phyloP scores from a whole-genome alignment of 2,329 filamentous ascomycete species.

The Pestalotiopsis sp. region DNA sequence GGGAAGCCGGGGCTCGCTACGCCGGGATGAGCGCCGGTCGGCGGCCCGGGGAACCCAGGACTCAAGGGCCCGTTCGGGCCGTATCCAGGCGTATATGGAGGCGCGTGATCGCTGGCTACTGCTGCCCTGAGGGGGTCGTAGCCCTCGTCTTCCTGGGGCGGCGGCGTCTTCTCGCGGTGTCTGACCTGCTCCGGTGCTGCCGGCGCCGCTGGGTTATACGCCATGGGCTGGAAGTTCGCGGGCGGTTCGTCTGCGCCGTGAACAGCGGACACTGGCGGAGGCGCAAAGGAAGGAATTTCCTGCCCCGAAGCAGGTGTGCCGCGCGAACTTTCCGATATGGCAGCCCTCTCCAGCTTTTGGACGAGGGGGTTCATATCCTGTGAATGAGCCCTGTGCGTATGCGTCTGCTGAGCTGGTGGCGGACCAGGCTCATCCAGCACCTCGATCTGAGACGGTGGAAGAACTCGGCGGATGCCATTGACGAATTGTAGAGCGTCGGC shows the following conservation, averaged over 20 bases:
- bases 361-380: constrained; percentile 68
- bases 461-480: constrained; percentile 66
- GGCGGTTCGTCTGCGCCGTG: constrained; percentile 33
- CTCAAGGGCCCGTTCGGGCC: constrained; percentile 44
- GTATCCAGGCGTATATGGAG: constrained; percentile 50
- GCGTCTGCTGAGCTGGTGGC: constrained; percentile 35
- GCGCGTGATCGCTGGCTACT: constrained; percentile 56
- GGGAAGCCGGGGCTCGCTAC: constrained; percentile 39
- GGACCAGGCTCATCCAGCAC: constrained; percentile 66
- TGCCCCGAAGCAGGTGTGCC: constrained; percentile 26
- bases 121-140: constrained; percentile 61
- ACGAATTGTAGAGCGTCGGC: constrained; percentile 73
- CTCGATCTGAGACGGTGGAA: constrained; percentile 63
- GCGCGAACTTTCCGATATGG: constrained; percentile 63
- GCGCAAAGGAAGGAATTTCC: constrained; percentile 38
- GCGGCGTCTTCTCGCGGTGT: constrained; percentile 79
- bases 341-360: constrained; percentile 72
- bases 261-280: constrained; percentile 40
- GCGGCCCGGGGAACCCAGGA: constrained; percentile 31
- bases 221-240: constrained; percentile 62
- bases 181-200: constrained; percentile 72
- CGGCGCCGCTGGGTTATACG: constrained; percentile 80
- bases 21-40: constrained; percentile 23
- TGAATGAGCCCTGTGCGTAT: constrained; percentile 27
- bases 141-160: constrained; percentile 68